Evolutionary conservation across 768 basidiomycete genomes (phyloP).

Genomic region (Boletus pseudo-olivaceus): DNA sequence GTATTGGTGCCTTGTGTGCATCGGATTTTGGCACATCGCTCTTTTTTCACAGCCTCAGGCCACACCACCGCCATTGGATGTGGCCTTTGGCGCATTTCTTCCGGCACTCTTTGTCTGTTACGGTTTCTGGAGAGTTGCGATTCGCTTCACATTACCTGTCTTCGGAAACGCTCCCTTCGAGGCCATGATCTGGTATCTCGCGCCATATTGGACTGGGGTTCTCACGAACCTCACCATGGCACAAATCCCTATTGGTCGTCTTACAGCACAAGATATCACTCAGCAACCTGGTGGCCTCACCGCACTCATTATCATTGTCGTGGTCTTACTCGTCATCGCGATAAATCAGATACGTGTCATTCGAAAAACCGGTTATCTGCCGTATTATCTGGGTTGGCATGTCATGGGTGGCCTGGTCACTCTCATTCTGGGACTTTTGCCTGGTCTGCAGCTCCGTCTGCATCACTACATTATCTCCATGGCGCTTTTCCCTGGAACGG

Average conservation of each 20-base stretch:
- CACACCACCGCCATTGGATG: slow-evolving; percentile 63
- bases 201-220: slow-evolving; percentile 75
- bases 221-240: slow-evolving; percentile 70
- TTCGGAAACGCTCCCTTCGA: slow-evolving; percentile 71
- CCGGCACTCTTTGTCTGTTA: slow-evolving; percentile 77
- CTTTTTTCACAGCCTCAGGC: slow-evolving; percentile 73
- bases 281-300: slow-evolving; percentile 64
- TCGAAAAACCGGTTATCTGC: slow-evolving; percentile 81
- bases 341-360: slow-evolving; percentile 80
- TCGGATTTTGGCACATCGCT: slow-evolving; percentile 81
- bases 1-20: slow-evolving; percentile 77
- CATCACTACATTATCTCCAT: slow-evolving; percentile 85
- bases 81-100: slow-evolving; percentile 74
- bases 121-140: slow-evolving; percentile 72
- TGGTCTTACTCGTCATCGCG: slow-evolving; percentile 56
- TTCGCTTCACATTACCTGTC: slow-evolving; percentile 69
- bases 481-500: slow-evolving; percentile 70
- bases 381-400: slow-evolving; percentile 75
- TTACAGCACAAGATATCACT: slow-evolving; percentile 65
- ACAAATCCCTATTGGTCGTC: slow-evolving; percentile 71
- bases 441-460: slow-evolving; percentile 63
- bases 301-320: slow-evolving; percentile 63
- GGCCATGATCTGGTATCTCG: slow-evolving; percentile 68
- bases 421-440: slow-evolving; percentile 64
- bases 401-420: slow-evolving; percentile 60